Conservation (phyloP, 2,329 filamentous ascomycete genomes). For the Dothiorella sarmentorum region DNA sequence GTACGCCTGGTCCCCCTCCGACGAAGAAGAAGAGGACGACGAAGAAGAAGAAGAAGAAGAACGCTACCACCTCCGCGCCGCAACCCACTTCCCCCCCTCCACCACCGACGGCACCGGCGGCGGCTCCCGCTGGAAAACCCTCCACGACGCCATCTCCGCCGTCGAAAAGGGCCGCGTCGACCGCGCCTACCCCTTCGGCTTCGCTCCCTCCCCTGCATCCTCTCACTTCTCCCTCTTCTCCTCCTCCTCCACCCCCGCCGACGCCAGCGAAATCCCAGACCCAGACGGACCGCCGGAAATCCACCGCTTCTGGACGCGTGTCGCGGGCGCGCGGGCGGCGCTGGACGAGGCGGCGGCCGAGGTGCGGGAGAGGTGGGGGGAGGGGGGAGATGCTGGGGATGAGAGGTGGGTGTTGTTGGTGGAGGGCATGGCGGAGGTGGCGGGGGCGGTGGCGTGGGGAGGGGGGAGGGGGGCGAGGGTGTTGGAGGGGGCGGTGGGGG, state of each 20-base stretch:
- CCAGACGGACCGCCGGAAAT: not conserved
- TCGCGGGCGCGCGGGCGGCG: not conserved
- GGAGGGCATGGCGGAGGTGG: conserved; percentile 26
- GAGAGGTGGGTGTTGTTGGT: conserved; percentile 21
- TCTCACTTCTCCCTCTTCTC: not conserved
- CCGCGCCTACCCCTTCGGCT: conserved; percentile 4
- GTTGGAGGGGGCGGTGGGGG: conserved; percentile 26
- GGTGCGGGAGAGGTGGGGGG: conserved; percentile 16
- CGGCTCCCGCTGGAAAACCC: conserved; percentile 24
- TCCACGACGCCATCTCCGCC: conserved; percentile 22
- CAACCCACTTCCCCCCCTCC: conserved; percentile 23
- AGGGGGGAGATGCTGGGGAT: conserved; percentile 23
- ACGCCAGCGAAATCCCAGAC: not conserved
- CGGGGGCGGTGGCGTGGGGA: conserved; percentile 23
- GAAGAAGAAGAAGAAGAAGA: not conserved
- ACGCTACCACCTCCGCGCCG: conserved; percentile 1
- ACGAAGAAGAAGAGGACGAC: conserved; percentile 2
- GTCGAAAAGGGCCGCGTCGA: not conserved
- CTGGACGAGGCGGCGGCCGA: conserved; percentile 14
- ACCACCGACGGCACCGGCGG: no score
- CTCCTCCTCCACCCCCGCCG: not conserved
- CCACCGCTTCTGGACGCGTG: not conserved
- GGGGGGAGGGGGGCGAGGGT: conserved; percentile 19
- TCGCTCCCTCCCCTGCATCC: not conserved
- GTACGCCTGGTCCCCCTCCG: conserved; percentile 17